Evolutionary conservation across 1,284 basidiomycete species (phyloP).

Genomic region (Naganishia sp.): DNA sequence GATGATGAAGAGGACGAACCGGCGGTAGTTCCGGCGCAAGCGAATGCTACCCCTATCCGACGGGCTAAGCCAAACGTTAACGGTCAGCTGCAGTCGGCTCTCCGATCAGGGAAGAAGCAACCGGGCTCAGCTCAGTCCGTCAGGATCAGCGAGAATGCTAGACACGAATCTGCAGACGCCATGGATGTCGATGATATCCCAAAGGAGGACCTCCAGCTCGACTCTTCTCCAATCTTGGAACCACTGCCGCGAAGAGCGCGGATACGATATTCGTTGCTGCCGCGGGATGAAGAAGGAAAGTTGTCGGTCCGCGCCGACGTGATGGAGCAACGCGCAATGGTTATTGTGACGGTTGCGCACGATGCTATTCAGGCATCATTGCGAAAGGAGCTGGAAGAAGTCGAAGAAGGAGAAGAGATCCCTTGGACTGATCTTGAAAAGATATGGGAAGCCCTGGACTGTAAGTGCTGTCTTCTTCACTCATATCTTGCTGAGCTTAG

Average conservation of each 20-base stretch:
- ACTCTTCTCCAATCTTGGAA: slow-evolving; percentile 12
- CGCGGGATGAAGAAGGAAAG: slow-evolving; percentile 10
- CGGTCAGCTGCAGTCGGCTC: slow-evolving; percentile 2
- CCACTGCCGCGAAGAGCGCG: slow-evolving; percentile 10
- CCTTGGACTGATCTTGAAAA: neutral
- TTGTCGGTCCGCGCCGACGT: slow-evolving; percentile 2
- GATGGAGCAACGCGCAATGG: slow-evolving; percentile 14
- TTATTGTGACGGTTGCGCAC: slow-evolving; percentile 14
- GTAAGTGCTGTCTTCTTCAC: neutral
- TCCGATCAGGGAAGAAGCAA: slow-evolving; percentile 2
- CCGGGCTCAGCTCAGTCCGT: slow-evolving; percentile 7
- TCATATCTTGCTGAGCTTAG: neutral
- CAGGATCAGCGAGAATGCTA: neutral
- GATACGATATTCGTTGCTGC: slow-evolving; percentile 12
- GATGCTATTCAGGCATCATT: slow-evolving; percentile 13
- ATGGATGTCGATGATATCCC: neutral
- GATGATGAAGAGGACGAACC: neutral
- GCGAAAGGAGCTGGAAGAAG: slow-evolving; percentile 11
- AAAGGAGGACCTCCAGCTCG: neutral
- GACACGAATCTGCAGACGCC: neutral
- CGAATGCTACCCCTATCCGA: slow-evolving; percentile 1
- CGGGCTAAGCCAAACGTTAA: neutral
- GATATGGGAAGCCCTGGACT: slow-evolving; percentile 12
- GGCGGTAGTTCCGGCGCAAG: too few relatives aligned
- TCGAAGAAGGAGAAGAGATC: neutral